Evolutionary conservation across 257 asterid genomes (phyloP).

Genomic region (Solanum phureja): DNA sequence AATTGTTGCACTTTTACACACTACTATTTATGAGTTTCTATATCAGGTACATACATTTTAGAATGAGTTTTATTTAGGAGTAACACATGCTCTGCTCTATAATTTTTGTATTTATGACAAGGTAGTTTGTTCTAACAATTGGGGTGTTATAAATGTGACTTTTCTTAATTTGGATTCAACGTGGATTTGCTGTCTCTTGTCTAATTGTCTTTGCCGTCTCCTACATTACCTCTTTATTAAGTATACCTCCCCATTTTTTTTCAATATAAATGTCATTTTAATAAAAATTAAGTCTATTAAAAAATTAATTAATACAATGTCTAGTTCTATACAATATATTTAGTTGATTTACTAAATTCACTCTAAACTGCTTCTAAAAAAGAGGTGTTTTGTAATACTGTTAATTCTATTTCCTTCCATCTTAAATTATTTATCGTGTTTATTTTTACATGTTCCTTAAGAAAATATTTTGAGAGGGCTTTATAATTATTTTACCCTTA

Average conservation of each 20-base stretch:
- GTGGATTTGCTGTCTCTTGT: slow-evolving; percentile 8
- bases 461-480: background rate
- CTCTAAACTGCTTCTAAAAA: background rate
- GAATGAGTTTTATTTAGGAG: background rate
- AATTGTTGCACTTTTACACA: background rate
- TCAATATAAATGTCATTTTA: background rate
- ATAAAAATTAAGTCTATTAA: background rate
- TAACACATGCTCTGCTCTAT: background rate
- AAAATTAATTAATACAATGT: background rate
- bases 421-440: background rate
- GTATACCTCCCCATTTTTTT: background rate
- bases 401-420: background rate
- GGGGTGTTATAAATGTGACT: background rate
- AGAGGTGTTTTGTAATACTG: background rate
- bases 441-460: background rate
- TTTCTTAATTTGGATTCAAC: background rate
- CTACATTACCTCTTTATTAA: background rate
- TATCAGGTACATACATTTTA: background rate
- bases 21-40: background rate
- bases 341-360: background rate
- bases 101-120: background rate
- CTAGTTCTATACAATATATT: background rate
- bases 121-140: background rate
- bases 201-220: slow-evolving; percentile 2
- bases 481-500: background rate